phyloP scores from a whole-genome alignment of 2,329 filamentous ascomycete species.

The Teratosphaeria pseudoeucalypti region DNA sequence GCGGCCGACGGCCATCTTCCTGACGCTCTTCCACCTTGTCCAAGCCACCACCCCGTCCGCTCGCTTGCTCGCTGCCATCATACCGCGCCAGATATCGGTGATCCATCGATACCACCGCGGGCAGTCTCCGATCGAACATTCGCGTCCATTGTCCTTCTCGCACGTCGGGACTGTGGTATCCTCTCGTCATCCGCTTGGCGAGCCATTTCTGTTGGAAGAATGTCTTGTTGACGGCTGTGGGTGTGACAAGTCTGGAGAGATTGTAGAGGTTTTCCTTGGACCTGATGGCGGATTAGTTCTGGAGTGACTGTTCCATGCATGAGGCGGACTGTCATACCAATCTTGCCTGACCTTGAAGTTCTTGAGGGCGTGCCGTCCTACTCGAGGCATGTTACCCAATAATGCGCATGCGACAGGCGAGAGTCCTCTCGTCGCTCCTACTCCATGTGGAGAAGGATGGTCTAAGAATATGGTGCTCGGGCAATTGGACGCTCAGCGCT shows the following conservation, averaged over 20 bases:
- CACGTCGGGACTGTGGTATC: slow-evolving; percentile 92
- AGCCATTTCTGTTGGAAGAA: slow-evolving; percentile 99
- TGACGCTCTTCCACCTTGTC: slow-evolving; percentile 27
- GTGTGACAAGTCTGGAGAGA: slow-evolving; percentile 47
- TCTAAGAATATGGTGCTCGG: background rate
- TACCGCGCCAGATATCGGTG: slow-evolving; percentile 64
- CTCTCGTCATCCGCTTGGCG: slow-evolving; percentile 72
- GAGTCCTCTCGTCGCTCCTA: background rate
- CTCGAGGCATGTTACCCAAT: background rate
- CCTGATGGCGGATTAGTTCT: background rate
- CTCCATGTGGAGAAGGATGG: background rate
- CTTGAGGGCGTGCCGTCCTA: slow-evolving; percentile 36
- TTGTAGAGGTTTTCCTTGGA: slow-evolving; percentile 97
- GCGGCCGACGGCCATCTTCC: slow-evolving; percentile 17
- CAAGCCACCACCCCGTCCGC: slow-evolving; percentile 70
- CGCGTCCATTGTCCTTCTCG: slow-evolving; percentile 87
- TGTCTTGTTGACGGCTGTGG: slow-evolving; percentile 44
- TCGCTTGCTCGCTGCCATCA: slow-evolving; percentile 75
- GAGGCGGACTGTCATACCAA: slow-evolving; percentile 44
- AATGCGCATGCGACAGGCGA: background rate
- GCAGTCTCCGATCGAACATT: slow-evolving; percentile 75
- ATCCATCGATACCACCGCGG: slow-evolving; percentile 78
- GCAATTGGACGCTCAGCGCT: background rate
- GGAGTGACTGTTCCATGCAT: background rate
- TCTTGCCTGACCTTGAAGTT: slow-evolving; percentile 71